These are phyloP conservation scores for Fomes fomentarius DNA, from an alignment of 1,284 basidiomycete species.

Conservation along the genomic window DNA sequence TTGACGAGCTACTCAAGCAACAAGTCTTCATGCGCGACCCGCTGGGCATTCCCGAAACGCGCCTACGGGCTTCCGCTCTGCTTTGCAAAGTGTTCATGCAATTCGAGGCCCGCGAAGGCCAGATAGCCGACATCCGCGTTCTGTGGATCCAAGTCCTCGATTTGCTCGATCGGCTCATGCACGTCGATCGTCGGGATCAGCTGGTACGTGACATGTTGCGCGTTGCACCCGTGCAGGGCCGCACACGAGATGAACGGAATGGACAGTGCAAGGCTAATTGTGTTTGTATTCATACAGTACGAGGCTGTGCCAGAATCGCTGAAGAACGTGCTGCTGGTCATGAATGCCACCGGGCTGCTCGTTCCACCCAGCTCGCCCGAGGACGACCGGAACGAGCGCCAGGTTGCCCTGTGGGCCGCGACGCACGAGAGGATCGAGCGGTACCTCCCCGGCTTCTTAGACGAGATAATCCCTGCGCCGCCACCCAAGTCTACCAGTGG, in stretches of 20 bases:
- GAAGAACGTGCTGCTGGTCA: slow-evolving; percentile 96
- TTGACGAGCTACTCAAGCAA: slow-evolving; percentile 91
- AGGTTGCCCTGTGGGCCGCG: slow-evolving; percentile 80
- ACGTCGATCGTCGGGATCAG: slow-evolving; percentile 82
- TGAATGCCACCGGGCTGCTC: slow-evolving; percentile 88
- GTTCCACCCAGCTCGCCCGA: slow-evolving; percentile 64
- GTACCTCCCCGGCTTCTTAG: slow-evolving; percentile 88
- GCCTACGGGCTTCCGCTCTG: slow-evolving; percentile 84
- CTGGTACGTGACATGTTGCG: slow-evolving; percentile 61
- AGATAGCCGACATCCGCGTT: slow-evolving; percentile 70
- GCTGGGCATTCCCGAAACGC: slow-evolving; percentile 87
- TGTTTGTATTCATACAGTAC: slow-evolving; percentile 53
- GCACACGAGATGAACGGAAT: background rate
- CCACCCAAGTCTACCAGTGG: slow-evolving; percentile 25
- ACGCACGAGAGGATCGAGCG: slow-evolving; percentile 86
- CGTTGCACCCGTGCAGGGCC: background rate
- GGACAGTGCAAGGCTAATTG: slow-evolving; percentile 17
- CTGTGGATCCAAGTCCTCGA: slow-evolving; percentile 95
- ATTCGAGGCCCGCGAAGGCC: slow-evolving; percentile 78
- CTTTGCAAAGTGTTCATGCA: slow-evolving; percentile 97
- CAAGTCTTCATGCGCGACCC: slow-evolving; percentile 83
- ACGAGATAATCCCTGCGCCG: slow-evolving; percentile 63
- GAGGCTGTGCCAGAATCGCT: slow-evolving; percentile 96
- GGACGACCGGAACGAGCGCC: slow-evolving; percentile 63
- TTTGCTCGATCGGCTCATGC: slow-evolving; percentile 88